Base-by-base conservation (phyloP, 768 basidiomycete genomes). In the Amanita pseudoporphyria region DNA sequence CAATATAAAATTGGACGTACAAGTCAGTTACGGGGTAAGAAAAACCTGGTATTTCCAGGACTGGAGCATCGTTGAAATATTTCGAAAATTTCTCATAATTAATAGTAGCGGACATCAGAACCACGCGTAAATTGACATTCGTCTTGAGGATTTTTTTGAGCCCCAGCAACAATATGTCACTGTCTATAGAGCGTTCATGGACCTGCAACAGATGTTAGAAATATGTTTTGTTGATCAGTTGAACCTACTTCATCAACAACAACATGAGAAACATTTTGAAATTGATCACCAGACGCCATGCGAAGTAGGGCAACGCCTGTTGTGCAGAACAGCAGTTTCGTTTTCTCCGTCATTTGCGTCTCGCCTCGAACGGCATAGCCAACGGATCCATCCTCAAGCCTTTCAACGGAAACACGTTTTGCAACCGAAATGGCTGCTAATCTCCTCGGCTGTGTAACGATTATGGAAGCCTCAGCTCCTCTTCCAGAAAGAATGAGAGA, bases 31-130 rank as follows among this genome's bases (percentile, higher is more conserved):
- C 84, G 2, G 87, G 89, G 60, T 87, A 71, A 1, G 85, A 77
- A 56, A 80, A 79, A 1, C 94, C 94, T 3, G 91, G 89, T 22
- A 97, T 96, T 22, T 73, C 76, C 47, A 96, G 67, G 41, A 88
- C 70, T 1, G 94, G 91, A 3, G 91, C 90, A 18, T 77, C 73
- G 44, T 78, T 63, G 60, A 95, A 96, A 62, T 97, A 97, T 49
- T 77, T 73, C 42, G 82, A 69, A 56, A 92, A 93, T n/a, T 73
- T 78, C 54, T 87, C 74, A 52, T 92, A 88, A 58, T 96, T 94
- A 64, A 95, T 94, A 0, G 94, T 97, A 4, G 94, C 94, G 28
- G 87, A 91, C 92, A 96, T 96, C 40, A 95, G 73, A 18, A 94
- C 67, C 18, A 97, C 73, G 61, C 87, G 93, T 57, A 96, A 73